Percentiles rank a stretch among this genome's conserved stretches.
Conservation (phyloP, 306 rosid genomes). For the Vigna radiata region DNA sequence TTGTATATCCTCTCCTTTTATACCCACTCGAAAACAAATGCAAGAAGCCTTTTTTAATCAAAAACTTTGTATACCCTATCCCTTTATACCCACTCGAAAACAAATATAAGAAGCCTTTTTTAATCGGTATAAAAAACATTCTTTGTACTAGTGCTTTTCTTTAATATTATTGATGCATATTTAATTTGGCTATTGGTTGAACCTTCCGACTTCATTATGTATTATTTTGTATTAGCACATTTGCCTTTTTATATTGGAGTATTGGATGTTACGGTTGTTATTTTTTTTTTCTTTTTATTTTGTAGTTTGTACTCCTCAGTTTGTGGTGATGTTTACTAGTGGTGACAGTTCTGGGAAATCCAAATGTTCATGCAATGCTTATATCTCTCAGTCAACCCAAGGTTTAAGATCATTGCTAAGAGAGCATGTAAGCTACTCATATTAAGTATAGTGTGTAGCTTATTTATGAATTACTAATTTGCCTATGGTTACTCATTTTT, state of each 20-base stretch:
- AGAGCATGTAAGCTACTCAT: slow-evolving; percentile 71
- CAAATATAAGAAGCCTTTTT: no score
- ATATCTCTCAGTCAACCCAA: slow-evolving; percentile 83
- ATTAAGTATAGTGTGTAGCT: slow-evolving; percentile 13
- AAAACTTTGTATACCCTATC: no score
- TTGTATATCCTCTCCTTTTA: no score
- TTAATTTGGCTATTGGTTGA: slow-evolving; percentile 19
- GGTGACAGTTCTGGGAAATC: slow-evolving; percentile 56
- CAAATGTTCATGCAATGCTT: slow-evolving; percentile 68
- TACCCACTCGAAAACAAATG: no score
- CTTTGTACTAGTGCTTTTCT: no score
- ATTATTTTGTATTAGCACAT: neutral
- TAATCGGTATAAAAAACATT: no score
- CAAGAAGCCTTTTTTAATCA: no score
- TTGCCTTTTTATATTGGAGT: neutral
- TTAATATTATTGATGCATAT: slow-evolving; percentile 20
- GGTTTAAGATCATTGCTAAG: slow-evolving; percentile 78
- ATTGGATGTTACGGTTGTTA: slow-evolving; percentile 30
- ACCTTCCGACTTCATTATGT: slow-evolving; percentile 31
- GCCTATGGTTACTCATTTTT: neutral
- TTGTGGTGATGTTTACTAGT: slow-evolving; percentile 89
- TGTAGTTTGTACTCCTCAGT: slow-evolving; percentile 81
- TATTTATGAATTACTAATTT: neutral
- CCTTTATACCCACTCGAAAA: no score
- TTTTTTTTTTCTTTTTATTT: neutral